Percentiles rank a stretch among this genome's conserved stretches.
Evolutionary conservation across 345 rosid genomes (phyloP).

Genomic region (Kernera saxatilis): DNA sequence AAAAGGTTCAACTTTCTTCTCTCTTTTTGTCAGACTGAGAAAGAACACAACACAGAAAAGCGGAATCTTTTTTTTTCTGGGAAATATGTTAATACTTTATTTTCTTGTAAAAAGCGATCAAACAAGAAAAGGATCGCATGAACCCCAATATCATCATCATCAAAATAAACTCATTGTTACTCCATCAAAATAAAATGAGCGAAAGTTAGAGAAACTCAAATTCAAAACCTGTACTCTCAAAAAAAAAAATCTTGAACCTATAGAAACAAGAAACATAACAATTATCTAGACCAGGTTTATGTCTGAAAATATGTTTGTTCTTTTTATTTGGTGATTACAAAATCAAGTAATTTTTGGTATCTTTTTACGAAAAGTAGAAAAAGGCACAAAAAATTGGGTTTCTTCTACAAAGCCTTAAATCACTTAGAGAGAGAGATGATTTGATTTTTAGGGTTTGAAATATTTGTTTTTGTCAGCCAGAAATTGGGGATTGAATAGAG

Average conservation of each 20-base stretch:
- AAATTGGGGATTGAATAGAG: neutral
- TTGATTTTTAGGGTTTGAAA: neutral
- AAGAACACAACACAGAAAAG: constrained; percentile 17
- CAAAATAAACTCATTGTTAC: neutral
- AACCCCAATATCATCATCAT: constrained; percentile 17
- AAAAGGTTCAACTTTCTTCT: constrained; percentile 21
- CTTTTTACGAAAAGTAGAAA: neutral
- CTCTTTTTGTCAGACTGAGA: constrained; percentile 30
- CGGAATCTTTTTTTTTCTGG: neutral
- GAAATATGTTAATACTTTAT: neutral
- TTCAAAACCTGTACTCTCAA: neutral
- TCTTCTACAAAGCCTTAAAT: neutral
- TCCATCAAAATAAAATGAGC: neutral
- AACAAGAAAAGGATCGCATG: constrained; percentile 9
- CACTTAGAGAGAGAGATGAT: neutral
- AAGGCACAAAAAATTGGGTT: neutral
- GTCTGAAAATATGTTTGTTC: neutral
- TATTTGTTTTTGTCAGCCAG: neutral
- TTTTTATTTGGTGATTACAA: neutral
- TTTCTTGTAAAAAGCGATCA: constrained; percentile 18
- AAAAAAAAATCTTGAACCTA: neutral
- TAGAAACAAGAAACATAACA: neutral
- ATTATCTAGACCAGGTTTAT: neutral
- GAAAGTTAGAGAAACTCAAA: neutral
- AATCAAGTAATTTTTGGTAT: neutral